Evolutionary conservation across 176 grass and related monocot genomes (phyloP).

Genomic region (Avena sativa): DNA sequence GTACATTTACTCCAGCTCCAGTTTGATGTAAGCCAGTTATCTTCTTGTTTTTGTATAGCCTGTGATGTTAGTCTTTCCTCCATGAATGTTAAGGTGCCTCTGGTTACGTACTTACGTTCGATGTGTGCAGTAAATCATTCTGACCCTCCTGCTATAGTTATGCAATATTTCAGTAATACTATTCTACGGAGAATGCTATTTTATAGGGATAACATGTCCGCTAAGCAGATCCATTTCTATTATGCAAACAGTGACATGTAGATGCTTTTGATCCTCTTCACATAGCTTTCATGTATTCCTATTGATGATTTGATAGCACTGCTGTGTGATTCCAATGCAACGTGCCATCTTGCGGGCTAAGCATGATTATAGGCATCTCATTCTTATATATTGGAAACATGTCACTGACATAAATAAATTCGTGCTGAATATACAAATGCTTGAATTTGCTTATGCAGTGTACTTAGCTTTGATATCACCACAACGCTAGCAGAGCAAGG

Average conservation of each 20-base stretch:
- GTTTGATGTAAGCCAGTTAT: conserved; percentile 58
- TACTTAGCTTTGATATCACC: conserved; percentile 52
- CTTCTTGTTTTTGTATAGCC: conserved; percentile 53
- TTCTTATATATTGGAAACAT: conserved; percentile 29
- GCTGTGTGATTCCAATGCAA: conserved; percentile 24
- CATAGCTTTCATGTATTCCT: neutral
- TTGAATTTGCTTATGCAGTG: conserved; percentile 53
- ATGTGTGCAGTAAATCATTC: conserved; percentile 22
- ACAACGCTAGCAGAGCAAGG: conserved; percentile 54
- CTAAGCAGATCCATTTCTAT: conserved; percentile 28
- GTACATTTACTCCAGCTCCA: conserved; percentile 55
- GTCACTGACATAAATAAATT: conserved; percentile 57
- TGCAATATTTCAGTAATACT: neutral
- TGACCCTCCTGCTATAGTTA: conserved; percentile 7
- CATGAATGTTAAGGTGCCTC: conserved; percentile 14
- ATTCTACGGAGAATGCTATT: conserved; percentile 31
- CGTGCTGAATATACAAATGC: conserved; percentile 43
- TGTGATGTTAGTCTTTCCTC: conserved; percentile 32
- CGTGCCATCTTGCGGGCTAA: conserved; percentile 31
- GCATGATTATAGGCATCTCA: conserved; percentile 22
- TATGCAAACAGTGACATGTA: conserved; percentile 20
- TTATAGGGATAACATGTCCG: neutral
- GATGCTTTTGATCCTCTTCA: neutral
- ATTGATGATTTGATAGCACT: neutral
- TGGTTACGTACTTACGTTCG: conserved; percentile 41